Conservation (phyloP, 495 filamentous ascomycete species). For the Penicillium flavigenum region DNA sequence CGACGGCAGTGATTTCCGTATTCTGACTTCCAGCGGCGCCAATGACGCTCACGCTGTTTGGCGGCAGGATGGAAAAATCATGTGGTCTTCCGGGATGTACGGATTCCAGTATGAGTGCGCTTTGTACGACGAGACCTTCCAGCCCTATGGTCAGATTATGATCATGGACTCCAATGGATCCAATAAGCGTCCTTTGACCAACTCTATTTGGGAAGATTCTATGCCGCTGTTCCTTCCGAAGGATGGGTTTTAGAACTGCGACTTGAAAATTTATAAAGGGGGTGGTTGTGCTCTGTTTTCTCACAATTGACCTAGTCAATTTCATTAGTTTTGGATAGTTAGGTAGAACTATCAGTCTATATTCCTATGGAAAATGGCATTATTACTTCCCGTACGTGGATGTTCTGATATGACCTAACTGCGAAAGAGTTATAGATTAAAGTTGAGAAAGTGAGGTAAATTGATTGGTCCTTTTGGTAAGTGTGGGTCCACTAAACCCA, state of each 20-base stretch:
- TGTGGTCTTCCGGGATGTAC: conserved; percentile 35
- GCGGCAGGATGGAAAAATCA: conserved; percentile 37
- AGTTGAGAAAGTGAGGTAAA: neutral
- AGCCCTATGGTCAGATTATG: conserved; percentile 39
- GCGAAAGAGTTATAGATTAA: neutral
- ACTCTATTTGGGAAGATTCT: conserved; percentile 38
- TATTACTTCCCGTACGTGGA: neutral
- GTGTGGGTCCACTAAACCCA: neutral
- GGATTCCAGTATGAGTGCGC: conserved; percentile 36
- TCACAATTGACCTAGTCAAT: neutral
- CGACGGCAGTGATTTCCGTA: conserved; percentile 35
- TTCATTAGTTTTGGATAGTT: neutral
- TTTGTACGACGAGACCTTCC: conserved; percentile 36
- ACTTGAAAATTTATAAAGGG: neutral
- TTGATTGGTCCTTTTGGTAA: neutral
- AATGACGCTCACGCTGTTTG: conserved; percentile 48
- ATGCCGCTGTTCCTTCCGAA: conserved; percentile 34
- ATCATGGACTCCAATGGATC: conserved; percentile 35
- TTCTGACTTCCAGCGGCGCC: conserved; percentile 34
- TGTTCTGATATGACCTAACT: too few relatives aligned
- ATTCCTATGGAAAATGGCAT: neutral
- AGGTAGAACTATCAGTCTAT: neutral
- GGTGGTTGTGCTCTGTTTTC: neutral
- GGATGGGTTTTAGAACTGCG: neutral
- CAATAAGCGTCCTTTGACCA: conserved; percentile 32